Conservation (phyloP, 148 eudicot species). For the Rhododendron mucronatum region DNA sequence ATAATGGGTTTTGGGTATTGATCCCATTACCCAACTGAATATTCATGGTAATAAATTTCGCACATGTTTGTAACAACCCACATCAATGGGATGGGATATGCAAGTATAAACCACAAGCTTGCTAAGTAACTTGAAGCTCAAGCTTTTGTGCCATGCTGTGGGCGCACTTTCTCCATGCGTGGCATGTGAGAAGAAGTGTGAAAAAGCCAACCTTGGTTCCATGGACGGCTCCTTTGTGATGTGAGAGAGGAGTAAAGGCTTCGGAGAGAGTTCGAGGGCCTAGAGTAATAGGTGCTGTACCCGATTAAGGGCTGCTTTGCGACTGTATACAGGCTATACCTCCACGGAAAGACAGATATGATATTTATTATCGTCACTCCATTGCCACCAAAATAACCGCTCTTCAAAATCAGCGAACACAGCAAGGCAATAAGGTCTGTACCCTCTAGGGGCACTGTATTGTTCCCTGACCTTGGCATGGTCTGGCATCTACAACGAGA, state of each 20-base stretch:
- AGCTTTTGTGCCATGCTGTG: not conserved
- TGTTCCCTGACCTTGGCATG: not conserved
- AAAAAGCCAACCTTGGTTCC: not conserved
- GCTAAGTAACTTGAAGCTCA: not conserved
- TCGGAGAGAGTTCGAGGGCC: not conserved
- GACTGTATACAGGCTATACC: not conserved
- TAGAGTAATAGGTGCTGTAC: not conserved
- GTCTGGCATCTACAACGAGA: not conserved
- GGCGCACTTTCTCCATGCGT: not conserved
- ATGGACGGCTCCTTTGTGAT: not conserved
- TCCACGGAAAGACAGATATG: not conserved
- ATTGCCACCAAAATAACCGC: not conserved
- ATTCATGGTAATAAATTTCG: not conserved
- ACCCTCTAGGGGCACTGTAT: not conserved
- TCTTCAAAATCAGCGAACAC: not conserved
- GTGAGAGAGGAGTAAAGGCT: not conserved
- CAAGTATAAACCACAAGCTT: not conserved
- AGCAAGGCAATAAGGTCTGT: not conserved
- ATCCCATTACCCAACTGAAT: not conserved
- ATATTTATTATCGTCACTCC: not conserved
- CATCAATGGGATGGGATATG: not conserved
- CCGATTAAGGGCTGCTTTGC: not conserved
- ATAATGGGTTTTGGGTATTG: not conserved
- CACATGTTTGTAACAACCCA: not conserved
- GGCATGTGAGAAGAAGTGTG: not conserved